phyloP scores from a whole-genome alignment of 768 basidiomycete genomes.

The Chalciporus sphaerocephalus region DNA sequence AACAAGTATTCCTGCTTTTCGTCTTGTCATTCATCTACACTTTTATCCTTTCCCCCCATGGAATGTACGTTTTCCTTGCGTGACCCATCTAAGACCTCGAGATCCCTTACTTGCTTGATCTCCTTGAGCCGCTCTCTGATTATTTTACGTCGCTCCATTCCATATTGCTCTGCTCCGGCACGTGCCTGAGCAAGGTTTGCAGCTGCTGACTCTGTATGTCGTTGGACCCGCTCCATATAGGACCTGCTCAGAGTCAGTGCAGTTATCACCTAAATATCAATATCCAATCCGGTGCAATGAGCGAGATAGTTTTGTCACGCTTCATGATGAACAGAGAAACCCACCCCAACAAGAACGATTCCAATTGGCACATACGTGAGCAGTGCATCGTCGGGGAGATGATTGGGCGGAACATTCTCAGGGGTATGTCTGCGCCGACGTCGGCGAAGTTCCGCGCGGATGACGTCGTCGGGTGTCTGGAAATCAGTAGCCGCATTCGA shows the following conservation, averaged over 20 bases:
- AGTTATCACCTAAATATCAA: constrained; percentile 6
- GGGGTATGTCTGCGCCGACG: constrained; percentile 30
- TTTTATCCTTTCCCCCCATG: not conserved
- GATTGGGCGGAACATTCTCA: not conserved
- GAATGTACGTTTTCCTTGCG: not conserved
- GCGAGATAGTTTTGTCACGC: not conserved
- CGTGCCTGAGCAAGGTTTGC: constrained; percentile 58
- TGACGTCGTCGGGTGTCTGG: constrained; percentile 33
- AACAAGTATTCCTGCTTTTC: not conserved
- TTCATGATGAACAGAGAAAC: not conserved
- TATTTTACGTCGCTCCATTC: constrained; percentile 48
- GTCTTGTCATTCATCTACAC: not conserved
- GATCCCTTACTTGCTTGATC: constrained; percentile 14
- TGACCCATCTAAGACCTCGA: not conserved
- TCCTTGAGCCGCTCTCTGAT: constrained; percentile 46
- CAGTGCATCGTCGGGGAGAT: constrained; percentile 21
- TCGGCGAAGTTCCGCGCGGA: constrained; percentile 50
- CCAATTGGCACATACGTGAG: constrained; percentile 13
- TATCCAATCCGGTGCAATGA: not conserved
- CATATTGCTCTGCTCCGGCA: constrained; percentile 50
- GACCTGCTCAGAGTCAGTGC: constrained; percentile 12
- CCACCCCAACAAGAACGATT: constrained; percentile 15
- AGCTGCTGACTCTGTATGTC: constrained; percentile 47
- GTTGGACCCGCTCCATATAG: constrained; percentile 35
- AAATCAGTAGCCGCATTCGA: not conserved